Evolutionary conservation across 176 grass and related monocot species (phyloP).

Genomic region (Tuctoria greenei): DNA sequence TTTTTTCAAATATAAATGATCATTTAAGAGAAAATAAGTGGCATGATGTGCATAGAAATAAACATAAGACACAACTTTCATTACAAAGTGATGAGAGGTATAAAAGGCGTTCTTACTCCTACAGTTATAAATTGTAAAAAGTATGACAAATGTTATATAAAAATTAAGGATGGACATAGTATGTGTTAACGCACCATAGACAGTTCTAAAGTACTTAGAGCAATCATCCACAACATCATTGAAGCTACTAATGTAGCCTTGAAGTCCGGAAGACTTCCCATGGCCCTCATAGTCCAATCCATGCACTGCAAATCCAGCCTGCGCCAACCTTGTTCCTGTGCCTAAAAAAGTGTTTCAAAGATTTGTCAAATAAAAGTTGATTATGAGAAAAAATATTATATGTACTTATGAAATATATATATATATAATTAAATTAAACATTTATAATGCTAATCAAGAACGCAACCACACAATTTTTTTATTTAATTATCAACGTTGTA

Average conservation of each 20-base stretch:
- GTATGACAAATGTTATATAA: background rate
- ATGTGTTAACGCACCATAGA: slow-evolving; percentile 44
- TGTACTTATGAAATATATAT: background rate
- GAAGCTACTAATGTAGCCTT: slow-evolving; percentile 63
- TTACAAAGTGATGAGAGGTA: background rate
- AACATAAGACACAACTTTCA: background rate
- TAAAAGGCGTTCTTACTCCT: background rate
- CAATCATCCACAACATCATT: slow-evolving; percentile 51
- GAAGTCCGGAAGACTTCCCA: slow-evolving; percentile 67
- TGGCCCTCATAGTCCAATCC: slow-evolving; percentile 82
- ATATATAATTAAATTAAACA: background rate
- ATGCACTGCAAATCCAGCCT: slow-evolving; percentile 62
- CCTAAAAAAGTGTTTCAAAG: slow-evolving; percentile 21
- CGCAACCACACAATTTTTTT: background rate
- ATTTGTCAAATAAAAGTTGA: background rate
- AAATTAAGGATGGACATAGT: background rate
- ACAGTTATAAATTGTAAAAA: background rate
- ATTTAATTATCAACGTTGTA: background rate
- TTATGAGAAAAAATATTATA: background rate
- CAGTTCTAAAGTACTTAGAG: slow-evolving; percentile 43
- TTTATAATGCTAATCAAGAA: background rate
- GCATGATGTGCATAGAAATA: background rate
- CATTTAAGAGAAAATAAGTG: background rate
- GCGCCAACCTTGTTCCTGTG: slow-evolving; percentile 51
- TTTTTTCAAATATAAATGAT: background rate